Base-by-base conservation (phyloP, 148 eudicot genomes). In the Diospyros kaki region DNA sequence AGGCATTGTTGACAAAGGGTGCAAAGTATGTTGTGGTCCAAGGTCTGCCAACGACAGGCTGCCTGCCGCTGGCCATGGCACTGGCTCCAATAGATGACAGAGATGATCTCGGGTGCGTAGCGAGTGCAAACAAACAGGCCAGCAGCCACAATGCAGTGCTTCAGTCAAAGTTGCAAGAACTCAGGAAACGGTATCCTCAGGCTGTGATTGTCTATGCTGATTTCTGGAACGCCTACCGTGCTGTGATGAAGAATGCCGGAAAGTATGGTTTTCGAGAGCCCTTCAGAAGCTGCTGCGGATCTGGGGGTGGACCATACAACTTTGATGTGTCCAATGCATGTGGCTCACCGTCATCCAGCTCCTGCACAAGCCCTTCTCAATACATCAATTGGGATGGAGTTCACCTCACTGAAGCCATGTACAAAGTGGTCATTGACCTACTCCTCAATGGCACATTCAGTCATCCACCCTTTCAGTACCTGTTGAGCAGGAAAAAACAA, bases 31-130 rank as follows among this genome's bases (percentile, higher is more conserved):
- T 94, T 13, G 86, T 89, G 1, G 87, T 94, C 9, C 92, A 94
- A 85, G 97, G 98, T 40, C 83, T 92, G 12, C 97, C 97, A 5
- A 80, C 98, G 45, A 87, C 92, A 11, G 98, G 98, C 6, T 94
- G 98, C 85, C 77, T 94, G 68, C 76, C 97, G 3, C 80, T 92
- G 50, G 72, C 98, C 78, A 52, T 93, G 86, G 1, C 58, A 2
- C 61, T 93, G 58, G 69, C 90, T 44, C 71, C 88, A 1, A 18
- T 76, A 1, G 73, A 84, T 1, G 93, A 92, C 80, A 74, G 91
- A 66, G 98, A 94, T 76, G 69, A 73, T 51, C 41, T 90, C 11
- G 92, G 94, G 9, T 94, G 97, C 58, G 94, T 86, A 2, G 80
- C 52, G 28, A 83, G 75, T 17, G 74, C 17, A 5, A 89, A 92